Evolutionary conservation across 176 grass and related monocot genomes (phyloP).

Genomic region (Thinopyrum elongatum): DNA sequence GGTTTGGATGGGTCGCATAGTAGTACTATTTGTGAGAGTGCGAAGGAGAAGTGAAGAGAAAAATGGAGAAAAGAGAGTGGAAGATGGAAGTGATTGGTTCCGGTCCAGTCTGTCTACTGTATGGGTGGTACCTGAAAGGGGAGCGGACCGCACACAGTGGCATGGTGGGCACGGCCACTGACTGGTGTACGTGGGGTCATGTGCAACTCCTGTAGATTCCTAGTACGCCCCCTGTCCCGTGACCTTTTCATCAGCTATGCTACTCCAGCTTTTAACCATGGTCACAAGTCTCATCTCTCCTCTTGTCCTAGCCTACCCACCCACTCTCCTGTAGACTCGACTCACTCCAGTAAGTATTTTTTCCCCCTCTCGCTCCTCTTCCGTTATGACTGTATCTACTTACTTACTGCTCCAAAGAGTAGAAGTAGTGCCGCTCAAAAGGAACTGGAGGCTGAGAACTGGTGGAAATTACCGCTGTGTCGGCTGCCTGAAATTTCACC

Average conservation of each 20-base stretch:
- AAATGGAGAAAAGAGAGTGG: background rate
- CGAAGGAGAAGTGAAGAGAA: background rate
- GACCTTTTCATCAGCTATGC: background rate
- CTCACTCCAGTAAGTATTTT: no score
- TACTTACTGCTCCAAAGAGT: background rate
- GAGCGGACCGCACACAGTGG: background rate
- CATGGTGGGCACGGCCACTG: constrained; percentile 4
- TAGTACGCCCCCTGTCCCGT: constrained; percentile 14
- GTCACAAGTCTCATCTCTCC: background rate
- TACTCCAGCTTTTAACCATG: background rate
- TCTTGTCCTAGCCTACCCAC: background rate
- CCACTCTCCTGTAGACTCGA: background rate
- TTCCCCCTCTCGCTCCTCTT: background rate
- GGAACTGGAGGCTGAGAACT: background rate
- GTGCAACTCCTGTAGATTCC: constrained; percentile 34
- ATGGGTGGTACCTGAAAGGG: background rate
- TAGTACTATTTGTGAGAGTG: no score
- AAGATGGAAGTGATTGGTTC: background rate
- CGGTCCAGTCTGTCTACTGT: background rate
- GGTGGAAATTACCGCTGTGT: no score
- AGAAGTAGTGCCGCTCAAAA: background rate
- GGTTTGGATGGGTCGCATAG: background rate
- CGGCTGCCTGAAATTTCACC: background rate
- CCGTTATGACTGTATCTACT: background rate
- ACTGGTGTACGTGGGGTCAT: constrained; percentile 17